phyloP scores from a whole-genome alignment of 495 filamentous ascomycete species.

The Podospora conica region DNA sequence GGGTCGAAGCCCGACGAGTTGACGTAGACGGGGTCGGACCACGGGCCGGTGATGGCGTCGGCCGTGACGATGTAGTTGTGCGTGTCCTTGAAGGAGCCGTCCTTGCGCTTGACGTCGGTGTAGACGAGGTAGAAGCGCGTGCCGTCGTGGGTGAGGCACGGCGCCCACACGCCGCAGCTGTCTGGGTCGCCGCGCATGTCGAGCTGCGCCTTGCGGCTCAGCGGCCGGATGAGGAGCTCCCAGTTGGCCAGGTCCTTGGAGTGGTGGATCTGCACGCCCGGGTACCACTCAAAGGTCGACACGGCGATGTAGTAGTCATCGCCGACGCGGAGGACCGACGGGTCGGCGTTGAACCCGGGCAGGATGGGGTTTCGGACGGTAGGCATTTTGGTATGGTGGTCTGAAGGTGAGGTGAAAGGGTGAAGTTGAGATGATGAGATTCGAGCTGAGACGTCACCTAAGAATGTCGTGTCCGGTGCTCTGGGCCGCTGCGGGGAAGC shows the following conservation, averaged over 20 bases:
- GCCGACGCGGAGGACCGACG: constrained; percentile 51
- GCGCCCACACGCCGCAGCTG: constrained; percentile 60
- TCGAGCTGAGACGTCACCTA: background rate
- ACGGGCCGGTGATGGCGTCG: constrained; percentile 44
- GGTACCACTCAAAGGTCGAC: constrained; percentile 59
- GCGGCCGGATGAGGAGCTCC: constrained; percentile 52
- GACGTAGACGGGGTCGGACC: constrained; percentile 50
- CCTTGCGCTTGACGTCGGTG: constrained; percentile 52
- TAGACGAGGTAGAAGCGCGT: constrained; percentile 53
- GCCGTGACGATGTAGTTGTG: constrained; percentile 50
- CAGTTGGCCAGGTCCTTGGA: constrained; percentile 54
- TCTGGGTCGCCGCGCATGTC: constrained; percentile 55
- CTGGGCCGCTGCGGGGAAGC: constrained; percentile 5
- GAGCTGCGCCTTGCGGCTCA: constrained; percentile 53
- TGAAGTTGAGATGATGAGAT: background rate
- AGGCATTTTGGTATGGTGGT: constrained; percentile 30
- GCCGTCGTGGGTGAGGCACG: constrained; percentile 53
- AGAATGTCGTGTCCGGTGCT: background rate
- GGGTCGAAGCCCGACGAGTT: constrained; percentile 54
- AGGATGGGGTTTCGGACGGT: constrained; percentile 52
- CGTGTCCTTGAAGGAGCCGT: constrained; percentile 49
- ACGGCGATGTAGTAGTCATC: constrained; percentile 58
- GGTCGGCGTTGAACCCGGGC: constrained; percentile 59
- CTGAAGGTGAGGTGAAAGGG: background rate
- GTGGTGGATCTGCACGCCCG: constrained; percentile 54